These are phyloP conservation scores for Extremus antarcticus DNA, from an alignment of 495 filamentous ascomycete genomes.

Conservation along the genomic window DNA sequence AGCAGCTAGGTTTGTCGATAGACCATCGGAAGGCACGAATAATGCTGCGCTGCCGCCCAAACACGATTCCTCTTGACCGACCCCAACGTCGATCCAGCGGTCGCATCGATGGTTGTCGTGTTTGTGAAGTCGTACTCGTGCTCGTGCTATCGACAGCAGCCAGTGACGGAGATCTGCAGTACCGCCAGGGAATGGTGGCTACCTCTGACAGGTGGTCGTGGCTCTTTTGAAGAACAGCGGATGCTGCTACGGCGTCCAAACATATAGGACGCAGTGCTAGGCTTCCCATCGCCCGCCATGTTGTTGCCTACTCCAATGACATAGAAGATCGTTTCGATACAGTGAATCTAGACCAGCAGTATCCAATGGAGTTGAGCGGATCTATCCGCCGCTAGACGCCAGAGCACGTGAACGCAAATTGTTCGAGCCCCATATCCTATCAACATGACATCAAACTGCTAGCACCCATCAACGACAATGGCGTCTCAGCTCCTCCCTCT, in stretches of 20 bases:
- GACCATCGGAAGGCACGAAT: background rate
- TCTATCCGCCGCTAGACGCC: background rate
- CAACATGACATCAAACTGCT: background rate
- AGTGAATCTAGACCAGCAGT: too few species aligned
- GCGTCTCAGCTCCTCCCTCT: slow-evolving; percentile 29
- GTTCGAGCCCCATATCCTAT: background rate
- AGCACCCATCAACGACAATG: slow-evolving; percentile 1
- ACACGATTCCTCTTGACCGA: slow-evolving; percentile 7
- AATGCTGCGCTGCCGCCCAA: background rate
- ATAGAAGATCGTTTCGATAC: too few species aligned
- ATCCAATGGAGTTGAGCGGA: background rate
- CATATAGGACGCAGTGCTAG: background rate
- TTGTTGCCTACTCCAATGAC: background rate
- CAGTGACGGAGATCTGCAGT: background rate
- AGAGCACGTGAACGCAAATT: background rate
- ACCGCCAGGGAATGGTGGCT: background rate
- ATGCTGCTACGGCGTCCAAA: background rate
- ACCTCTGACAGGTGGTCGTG: background rate
- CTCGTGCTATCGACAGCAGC: background rate
- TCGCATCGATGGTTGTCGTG: background rate
- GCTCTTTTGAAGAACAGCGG: background rate
- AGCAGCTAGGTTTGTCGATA: background rate
- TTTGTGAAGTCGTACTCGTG: background rate
- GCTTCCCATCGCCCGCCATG: slow-evolving; percentile 4
- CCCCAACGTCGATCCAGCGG: slow-evolving; percentile 9